Base-by-base conservation (phyloP, 2,329 filamentous ascomycete genomes). In the Aureobasidium sp. region DNA sequence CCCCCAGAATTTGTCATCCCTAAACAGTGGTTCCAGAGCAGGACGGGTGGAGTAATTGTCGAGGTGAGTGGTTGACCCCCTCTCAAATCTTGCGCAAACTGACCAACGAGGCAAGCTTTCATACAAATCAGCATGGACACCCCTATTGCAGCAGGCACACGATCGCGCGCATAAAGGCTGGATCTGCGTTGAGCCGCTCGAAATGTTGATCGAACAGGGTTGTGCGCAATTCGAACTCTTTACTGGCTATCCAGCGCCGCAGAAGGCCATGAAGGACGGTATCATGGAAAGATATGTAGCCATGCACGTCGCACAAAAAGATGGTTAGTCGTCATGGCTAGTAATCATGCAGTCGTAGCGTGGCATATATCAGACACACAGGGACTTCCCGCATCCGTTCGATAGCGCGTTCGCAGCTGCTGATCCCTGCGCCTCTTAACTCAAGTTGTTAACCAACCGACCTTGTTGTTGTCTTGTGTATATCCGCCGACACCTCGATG, bases 201-300 rank as follows among this genome's bases (percentile, higher is more conserved):
- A 92, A 67, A 80, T 91, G 51, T 74, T 93, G 15, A 87, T 87
- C 0, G 89, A 92, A 71, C 89, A 92, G 70, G 89, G 87, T 0
- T 89, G 89, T 73, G 88, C 89, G 1, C 89, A 92, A 68, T 93
- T 92, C 69, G 89, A 93, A 73, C 74, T 92, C 2, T 90, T 92
- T 71, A 91, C 89, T 0, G 89, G 88, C 0, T 79, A 87, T 51
- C 82, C 87, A 71, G 87, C 88, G 17, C 88, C 88, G 1, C 81
- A 88, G 29, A 77, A 84, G 48, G 73, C 88, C 41, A 92, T 93
- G 89, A 82, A 45, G 11, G 29, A 87, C 64, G 78, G 83, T 45
- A 85, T 86, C 67, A 85, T 88, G 14, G 67, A 78, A 65, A 73
- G 64, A 39, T 66, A 69, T 48, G 25, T 45, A 25, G 53, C 39